phyloP scores from a whole-genome alignment of 2,329 filamentous ascomycete genomes.

The Magnaporthiopsis incrustans region DNA sequence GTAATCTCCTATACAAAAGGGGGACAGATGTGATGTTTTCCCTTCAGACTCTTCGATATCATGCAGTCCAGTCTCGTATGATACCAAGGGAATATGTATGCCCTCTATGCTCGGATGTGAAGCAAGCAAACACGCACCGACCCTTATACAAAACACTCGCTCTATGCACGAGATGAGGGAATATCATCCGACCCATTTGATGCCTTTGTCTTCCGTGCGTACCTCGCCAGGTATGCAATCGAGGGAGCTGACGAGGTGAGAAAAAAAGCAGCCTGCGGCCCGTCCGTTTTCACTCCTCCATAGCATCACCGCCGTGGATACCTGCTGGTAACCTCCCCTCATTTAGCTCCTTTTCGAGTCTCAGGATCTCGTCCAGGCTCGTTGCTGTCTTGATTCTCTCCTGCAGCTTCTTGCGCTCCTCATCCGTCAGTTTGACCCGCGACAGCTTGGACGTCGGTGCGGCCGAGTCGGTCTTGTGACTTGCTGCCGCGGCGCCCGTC shows the following conservation, averaged over 20 bases:
- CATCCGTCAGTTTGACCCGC: slow-evolving; percentile 76
- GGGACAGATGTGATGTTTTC: background rate
- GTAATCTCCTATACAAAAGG: slow-evolving; percentile 16
- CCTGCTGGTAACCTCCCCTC: slow-evolving; percentile 78
- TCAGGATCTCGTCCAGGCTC: slow-evolving; percentile 82
- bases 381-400: slow-evolving; percentile 83
- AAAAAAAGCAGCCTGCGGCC: background rate
- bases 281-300: slow-evolving; percentile 47
- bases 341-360: slow-evolving; percentile 82
- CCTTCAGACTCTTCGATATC: background rate
- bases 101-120: background rate
- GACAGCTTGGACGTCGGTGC: slow-evolving; percentile 54
- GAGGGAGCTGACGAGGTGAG: background rate
- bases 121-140: background rate
- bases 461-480: slow-evolving; percentile 23
- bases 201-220: background rate
- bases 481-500: slow-evolving; percentile 52
- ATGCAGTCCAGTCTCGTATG: background rate
- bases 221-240: background rate
- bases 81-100: background rate
- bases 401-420: slow-evolving; percentile 78
- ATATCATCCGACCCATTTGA: background rate
- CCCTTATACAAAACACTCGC: background rate
- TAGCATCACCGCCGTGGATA: slow-evolving; percentile 46
- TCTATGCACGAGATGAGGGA: background rate